phyloP scores from a whole-genome alignment of 2,329 filamentous ascomycete genomes.

The Exophiala phaeomuriformis region DNA sequence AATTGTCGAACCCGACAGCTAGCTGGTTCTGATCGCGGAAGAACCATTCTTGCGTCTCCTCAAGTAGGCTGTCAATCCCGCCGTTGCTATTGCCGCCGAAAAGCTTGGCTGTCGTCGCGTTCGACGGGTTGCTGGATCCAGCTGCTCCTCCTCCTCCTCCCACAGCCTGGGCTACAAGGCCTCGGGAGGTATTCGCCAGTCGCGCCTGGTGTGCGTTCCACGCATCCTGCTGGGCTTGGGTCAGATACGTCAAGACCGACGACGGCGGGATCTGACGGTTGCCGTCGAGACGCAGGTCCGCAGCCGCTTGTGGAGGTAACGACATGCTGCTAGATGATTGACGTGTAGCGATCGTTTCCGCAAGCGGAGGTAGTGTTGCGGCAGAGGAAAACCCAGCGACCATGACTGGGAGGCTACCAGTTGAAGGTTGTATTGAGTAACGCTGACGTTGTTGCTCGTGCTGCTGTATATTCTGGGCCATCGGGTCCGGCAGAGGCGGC shows the following conservation, averaged over 20 bases:
- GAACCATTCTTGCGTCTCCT: conserved; percentile 60
- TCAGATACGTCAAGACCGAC: conserved; percentile 20
- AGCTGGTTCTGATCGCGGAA: conserved; percentile 55
- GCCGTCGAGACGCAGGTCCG: conserved; percentile 23
- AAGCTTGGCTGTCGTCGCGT: conserved; percentile 41
- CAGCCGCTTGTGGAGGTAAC: conserved; percentile 27
- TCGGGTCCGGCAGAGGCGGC: conserved; percentile 19
- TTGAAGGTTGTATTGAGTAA: conserved; percentile 10
- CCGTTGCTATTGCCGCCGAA: conserved; percentile 53
- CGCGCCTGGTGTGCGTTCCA: conserved; percentile 32
- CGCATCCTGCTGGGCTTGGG: conserved; percentile 29
- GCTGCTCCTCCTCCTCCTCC: conserved; percentile 18
- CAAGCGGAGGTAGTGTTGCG: conserved; percentile 13
- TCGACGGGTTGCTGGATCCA: conserved; percentile 21
- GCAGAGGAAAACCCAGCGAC: conserved; percentile 10
- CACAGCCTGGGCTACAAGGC: no score
- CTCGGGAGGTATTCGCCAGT: conserved; percentile 18
- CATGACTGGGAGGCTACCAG: conserved; percentile 8
- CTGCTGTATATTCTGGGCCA: conserved; percentile 24
- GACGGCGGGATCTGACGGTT: conserved; percentile 9
- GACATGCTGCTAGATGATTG: conserved; percentile 24
- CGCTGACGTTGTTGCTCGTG: conserved; percentile 27
- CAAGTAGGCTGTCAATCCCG: conserved; percentile 53
- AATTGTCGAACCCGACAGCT: conserved; percentile 56
- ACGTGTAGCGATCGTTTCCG: conserved; percentile 17